A percentile compares a stretch with the other conserved stretches of the same genome.
phyloP scores from a whole-genome alignment of 225 moss, liverwort and hornwort species.

The Marchantia paleacea region DNA sequence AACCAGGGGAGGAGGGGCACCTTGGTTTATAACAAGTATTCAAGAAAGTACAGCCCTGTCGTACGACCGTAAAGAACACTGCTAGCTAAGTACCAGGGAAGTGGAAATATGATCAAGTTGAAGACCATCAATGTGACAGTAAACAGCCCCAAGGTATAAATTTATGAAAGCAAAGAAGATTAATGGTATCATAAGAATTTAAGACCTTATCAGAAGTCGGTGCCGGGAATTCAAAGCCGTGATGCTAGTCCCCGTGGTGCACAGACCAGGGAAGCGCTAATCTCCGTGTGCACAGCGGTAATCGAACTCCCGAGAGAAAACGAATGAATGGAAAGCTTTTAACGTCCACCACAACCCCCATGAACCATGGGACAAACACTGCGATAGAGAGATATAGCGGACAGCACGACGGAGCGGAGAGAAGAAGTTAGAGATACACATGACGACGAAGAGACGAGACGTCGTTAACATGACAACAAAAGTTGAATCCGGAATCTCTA shows the following conservation, averaged over 20 bases:
- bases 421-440: background rate
- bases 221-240: conserved; percentile 7
- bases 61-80: no score
- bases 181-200: conserved; percentile 6
- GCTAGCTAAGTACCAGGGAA: background rate
- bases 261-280: background rate
- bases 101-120: background rate
- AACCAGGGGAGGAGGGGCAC: background rate
- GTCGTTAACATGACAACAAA: background rate
- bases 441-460: background rate
- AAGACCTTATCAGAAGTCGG: conserved; percentile 11
- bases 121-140: background rate
- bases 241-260: background rate
- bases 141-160: background rate
- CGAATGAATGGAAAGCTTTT: conserved; percentile 20
- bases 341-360: conserved; percentile 23
- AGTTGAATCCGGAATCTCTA: background rate
- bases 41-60: background rate
- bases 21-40: background rate
- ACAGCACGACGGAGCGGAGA: conserved; percentile 8
- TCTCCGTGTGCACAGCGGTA: conserved; percentile 1
- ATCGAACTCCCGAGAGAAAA: conserved; percentile 24
- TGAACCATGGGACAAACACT: conserved; percentile 22
- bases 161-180: background rate
- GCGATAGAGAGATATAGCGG: conserved; percentile 12